Evolutionary conservation across 106 monocot species (phyloP).

Genomic region (Dioscorea alata): DNA sequence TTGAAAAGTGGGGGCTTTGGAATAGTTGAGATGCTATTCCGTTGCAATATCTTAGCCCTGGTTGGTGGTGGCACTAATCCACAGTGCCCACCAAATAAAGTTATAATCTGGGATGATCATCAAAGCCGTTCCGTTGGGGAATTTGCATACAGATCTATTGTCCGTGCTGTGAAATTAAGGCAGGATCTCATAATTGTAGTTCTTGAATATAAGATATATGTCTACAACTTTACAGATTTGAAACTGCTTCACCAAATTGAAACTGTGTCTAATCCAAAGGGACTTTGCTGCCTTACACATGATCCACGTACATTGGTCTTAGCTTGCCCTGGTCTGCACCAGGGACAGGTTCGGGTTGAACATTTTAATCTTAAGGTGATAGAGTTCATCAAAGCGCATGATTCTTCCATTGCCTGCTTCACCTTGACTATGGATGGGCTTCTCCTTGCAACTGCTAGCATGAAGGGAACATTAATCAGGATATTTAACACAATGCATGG

Average conservation of each 20-base stretch:
- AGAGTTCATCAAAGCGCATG: slow-evolving; percentile 81
- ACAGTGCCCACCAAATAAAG: slow-evolving; percentile 84
- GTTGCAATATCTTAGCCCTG: slow-evolving; percentile 82
- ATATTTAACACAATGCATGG: slow-evolving; percentile 98
- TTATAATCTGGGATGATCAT: slow-evolving; percentile 85
- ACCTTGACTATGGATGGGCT: slow-evolving; percentile 82
- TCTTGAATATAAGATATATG: slow-evolving; percentile 84
- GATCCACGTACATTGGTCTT: slow-evolving; percentile 67
- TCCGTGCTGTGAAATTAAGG: slow-evolving; percentile 66
- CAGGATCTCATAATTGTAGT: slow-evolving; percentile 73
- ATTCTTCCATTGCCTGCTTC: slow-evolving; percentile 66
- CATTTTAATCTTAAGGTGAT: slow-evolving; percentile 86
- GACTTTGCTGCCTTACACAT: slow-evolving; percentile 83
- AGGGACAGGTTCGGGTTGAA: slow-evolving; percentile 75
- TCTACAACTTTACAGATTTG: slow-evolving; percentile 73
- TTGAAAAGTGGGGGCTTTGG: slow-evolving; percentile 77
- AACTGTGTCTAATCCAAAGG: slow-evolving; percentile 70
- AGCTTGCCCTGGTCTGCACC: slow-evolving; percentile 68
- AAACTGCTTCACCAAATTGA: slow-evolving; percentile 93
- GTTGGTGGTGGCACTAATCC: slow-evolving; percentile 77
- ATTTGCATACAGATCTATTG: slow-evolving; percentile 74
- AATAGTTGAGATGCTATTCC: slow-evolving; percentile 77
- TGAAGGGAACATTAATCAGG: slow-evolving; percentile 83
- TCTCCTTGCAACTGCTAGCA: slow-evolving; percentile 91
- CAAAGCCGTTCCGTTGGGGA: slow-evolving; percentile 77